Base-by-base conservation (phyloP, 495 filamentous ascomycete species). In the Daldinia caldariorum region DNA sequence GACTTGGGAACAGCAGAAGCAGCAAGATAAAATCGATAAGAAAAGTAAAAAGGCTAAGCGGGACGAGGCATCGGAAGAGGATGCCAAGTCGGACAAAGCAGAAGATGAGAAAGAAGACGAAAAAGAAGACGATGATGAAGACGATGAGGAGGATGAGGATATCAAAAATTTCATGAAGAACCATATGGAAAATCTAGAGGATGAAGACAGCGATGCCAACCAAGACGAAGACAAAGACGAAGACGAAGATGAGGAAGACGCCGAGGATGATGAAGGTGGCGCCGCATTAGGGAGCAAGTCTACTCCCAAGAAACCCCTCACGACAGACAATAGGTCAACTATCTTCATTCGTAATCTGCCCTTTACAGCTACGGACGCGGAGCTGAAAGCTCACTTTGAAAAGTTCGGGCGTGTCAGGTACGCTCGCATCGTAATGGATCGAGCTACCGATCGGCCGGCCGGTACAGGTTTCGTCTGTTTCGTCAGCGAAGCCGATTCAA, bases 381-480 rank as follows among this genome's bases (percentile, higher is more conserved):
- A 85, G 20, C 86, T 99, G 18, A 89, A 92, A 68, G 86, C 90
- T 32, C 93, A 97, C 73, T 99, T 99, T 73, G 77, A 80, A 9
- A 83, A 88, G 69, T 99, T 99, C 70, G 95, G 95, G 43, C 83
- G 84, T 1, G 81, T 98, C 55, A 86, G 93, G 22, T 99, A 97
- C 76, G 94, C 94, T 20, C 85, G 96, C 39, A 87, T 97, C 29
- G 96, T 99, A 31, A 82, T 94, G 63, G 95, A 99, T 74, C 87
- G 81, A 29, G 87, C 89, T 26, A 97, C 92, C 3, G 92, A 92
- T 67, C 88, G 91, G 13, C 92, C 95, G 2, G 91, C 90, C 39
- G 95, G 95, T 31, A 97, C 95, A 4, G 95, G 91, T 3, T 99
- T 99, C 74, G 94, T 97, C 16, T 95, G 92, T 79, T 98, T 98